Evolutionary conservation across 768 basidiomycete species (phyloP), one percentile per base, ranked within the genome.

Genomic region (Candolleomyces aberdarensis): DNA sequence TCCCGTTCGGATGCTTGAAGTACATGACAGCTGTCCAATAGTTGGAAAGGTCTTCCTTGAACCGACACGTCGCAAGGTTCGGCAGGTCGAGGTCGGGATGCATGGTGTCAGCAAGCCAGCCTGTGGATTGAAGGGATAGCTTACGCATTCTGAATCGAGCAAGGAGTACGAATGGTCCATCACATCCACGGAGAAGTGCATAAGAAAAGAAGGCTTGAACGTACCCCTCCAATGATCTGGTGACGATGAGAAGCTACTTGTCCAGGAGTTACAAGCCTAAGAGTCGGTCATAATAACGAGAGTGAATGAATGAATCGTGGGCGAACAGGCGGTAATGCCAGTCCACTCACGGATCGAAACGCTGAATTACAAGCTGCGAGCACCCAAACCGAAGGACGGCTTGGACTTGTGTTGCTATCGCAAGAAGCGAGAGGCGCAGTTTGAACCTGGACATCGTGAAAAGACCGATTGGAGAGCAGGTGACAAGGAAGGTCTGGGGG

Each of bases 71-170:
- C 6, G 60, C 44, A 11, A 44, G 15, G 11, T 40, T 46, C 13
- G 60, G 47, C 13, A 61, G 49, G 43, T 61, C 60, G 47, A 56
- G 31, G 40, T 26, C 20, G 13, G 36, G 29, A 26, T 61, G 31
- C 60, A 61, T 56, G 19, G 60, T 40, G 9, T 32, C 32, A 32
- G 32, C 32, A 32, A 32, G 13, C 14, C 36, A 20, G n/a, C 6
- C 20, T 56, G 22, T 53, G 17, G 29, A 22, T 17, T 43, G 2
- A 20, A 46, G 41, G 7, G 20, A 29, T 7, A 6, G 36, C 60
- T 32, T 52, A 61, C 60, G 60, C 60, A 57, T 61, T 61, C 60
- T 61, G 26, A n/a, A n/a, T n/a, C n/a, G n/a, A n/a, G n/a, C n/a
- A n/a, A n/a, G n/a, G n/a, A n/a, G n/a, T n/a, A n/a, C n/a, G n/a